phyloP scores from a whole-genome alignment of 371 early-diverging fungal genomes.

The Fennellomyces sp. region DNA sequence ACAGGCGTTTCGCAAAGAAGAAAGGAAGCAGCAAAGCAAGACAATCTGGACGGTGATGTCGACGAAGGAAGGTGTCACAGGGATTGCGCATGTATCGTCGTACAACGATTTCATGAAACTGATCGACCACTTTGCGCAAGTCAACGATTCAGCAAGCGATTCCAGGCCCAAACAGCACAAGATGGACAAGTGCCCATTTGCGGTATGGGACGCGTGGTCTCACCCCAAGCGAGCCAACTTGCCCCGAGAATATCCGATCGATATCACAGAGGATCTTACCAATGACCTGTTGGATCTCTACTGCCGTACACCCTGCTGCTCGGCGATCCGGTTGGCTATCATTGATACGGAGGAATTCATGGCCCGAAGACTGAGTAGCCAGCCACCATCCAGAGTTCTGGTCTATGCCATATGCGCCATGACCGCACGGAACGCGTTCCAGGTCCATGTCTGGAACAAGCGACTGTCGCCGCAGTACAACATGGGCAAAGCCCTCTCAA shows the following conservation, averaged over 20 bases:
- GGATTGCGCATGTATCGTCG: not conserved
- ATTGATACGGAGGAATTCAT: constrained; percentile 34
- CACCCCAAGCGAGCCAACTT: constrained; percentile 20
- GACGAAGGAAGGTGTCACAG: not conserved
- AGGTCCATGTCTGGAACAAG: constrained; percentile 49
- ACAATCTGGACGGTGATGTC: not conserved
- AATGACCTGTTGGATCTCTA: constrained; percentile 41
- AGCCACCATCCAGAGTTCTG: constrained; percentile 33
- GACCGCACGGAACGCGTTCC: constrained; percentile 52
- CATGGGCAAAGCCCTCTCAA: constrained; percentile 49
- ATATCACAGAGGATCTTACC: constrained; percentile 40
- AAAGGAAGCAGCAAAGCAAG: not conserved
- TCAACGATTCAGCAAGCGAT: not conserved
- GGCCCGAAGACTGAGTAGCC: constrained; percentile 23
- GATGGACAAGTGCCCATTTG: constrained; percentile 16
- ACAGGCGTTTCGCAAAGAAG: not conserved
- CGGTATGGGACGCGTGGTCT: constrained; percentile 40
- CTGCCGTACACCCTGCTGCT: constrained; percentile 50
- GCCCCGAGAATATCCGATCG: constrained; percentile 42
- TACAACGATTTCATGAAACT: not conserved
- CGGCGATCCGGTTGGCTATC: constrained; percentile 34
- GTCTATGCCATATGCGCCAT: constrained; percentile 50
- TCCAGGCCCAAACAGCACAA: constrained; percentile 17
- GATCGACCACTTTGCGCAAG: not conserved
- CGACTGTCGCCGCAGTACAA: constrained; percentile 39